Conservation (phyloP, 331 rosid species). For the Spiraea crenata region DNA sequence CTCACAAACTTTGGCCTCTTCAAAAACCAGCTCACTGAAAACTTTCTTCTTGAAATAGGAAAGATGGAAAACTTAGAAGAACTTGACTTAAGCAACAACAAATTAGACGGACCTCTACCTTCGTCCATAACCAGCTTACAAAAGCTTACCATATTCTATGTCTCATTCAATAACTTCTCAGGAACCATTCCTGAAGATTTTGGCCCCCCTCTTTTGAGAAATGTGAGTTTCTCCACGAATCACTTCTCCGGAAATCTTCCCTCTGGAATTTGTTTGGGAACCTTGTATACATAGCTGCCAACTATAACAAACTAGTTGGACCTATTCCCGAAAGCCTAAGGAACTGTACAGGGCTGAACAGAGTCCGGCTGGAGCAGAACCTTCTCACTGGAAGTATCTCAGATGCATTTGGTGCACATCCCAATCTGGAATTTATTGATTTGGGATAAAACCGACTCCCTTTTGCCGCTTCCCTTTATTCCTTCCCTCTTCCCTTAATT, state of each 20-base stretch:
- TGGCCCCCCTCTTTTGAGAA: slow-evolving; percentile 12
- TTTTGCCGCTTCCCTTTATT: too few species aligned
- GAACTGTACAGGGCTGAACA: background rate
- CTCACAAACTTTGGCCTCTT: slow-evolving; percentile 31
- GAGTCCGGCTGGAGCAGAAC: background rate
- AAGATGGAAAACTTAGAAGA: slow-evolving; percentile 27
- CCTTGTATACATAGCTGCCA: slow-evolving; percentile 20
- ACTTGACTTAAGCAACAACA: slow-evolving; percentile 44
- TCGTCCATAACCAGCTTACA: slow-evolving; percentile 35
- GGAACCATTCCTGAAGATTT: slow-evolving; percentile 50
- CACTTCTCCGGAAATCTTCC: slow-evolving; percentile 36
- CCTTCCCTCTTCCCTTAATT: too few species aligned
- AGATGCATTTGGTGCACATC: background rate
- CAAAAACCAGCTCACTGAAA: slow-evolving; percentile 42
- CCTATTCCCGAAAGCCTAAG: slow-evolving; percentile 37
- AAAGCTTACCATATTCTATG: slow-evolving; percentile 1
- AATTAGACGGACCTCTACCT: slow-evolving; percentile 49
- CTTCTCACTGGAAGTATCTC: background rate
- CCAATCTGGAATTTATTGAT: background rate
- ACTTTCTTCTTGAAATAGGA: slow-evolving; percentile 42
- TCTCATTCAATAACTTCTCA: slow-evolving; percentile 36
- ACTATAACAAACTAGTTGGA: slow-evolving; percentile 20
- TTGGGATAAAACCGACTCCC: background rate
- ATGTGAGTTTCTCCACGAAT: slow-evolving; percentile 27
- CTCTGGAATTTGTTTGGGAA: slow-evolving; percentile 31